Conservation (phyloP, 2,329 filamentous ascomycete species). For the Hypoxylon sp. region DNA sequence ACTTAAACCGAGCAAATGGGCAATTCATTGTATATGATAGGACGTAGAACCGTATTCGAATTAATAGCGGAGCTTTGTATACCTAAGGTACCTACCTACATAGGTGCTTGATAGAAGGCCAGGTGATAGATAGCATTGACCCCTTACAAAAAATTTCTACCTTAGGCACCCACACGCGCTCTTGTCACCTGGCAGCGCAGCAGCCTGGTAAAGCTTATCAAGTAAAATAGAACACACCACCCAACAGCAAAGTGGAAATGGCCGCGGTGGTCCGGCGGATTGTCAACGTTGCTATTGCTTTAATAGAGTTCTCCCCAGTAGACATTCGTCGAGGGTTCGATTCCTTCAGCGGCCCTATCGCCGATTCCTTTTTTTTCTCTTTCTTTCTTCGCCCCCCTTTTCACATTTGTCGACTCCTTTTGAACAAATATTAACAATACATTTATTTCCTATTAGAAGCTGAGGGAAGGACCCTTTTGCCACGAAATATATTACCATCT, state of each 20-base stretch:
- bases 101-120: background rate
- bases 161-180: background rate
- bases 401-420: background rate
- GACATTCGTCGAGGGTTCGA: background rate
- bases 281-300: background rate
- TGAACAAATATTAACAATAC: background rate
- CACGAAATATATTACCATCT: no score
- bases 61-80: background rate
- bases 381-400: no score
- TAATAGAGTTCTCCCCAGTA: background rate
- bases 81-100: no score
- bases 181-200: background rate
- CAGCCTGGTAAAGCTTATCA: background rate
- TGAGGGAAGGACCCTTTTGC: no score
- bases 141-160: no score
- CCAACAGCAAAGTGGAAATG: background rate
- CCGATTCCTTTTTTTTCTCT: background rate
- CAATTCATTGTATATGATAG: background rate
- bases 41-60: background rate
- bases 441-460: no score
- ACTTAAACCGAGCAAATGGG: background rate
- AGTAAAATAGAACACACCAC: background rate
- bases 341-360: background rate
- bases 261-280: background rate
- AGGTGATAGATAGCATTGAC: no score